A percentile compares a stretch with the other conserved stretches of the same genome.
Evolutionary conservation across 2,329 filamentous ascomycete species (phyloP).

Genomic region (Stagonosporopsis vannaccii): DNA sequence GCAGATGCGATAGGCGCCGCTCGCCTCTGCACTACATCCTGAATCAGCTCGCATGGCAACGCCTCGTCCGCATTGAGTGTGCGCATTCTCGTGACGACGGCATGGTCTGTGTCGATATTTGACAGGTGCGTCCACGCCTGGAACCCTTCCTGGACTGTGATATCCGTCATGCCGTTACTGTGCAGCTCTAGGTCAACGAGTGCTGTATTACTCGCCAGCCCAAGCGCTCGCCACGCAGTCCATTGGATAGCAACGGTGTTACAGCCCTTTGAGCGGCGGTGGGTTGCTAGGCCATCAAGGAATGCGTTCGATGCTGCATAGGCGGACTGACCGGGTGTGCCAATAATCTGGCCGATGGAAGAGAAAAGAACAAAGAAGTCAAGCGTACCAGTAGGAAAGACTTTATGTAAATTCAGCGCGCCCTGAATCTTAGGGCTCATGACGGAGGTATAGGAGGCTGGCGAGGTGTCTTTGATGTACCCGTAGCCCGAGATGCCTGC

Average conservation of each 20-base stretch:
- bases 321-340: slow-evolving; percentile 31
- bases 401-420: slow-evolving; percentile 34
- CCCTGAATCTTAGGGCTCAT: slow-evolving; percentile 44
- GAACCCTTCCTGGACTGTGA: slow-evolving; percentile 53
- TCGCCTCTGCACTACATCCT: slow-evolving; percentile 26
- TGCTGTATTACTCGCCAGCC: slow-evolving; percentile 49
- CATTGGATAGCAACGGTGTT: slow-evolving; percentile 54
- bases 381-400: slow-evolving; percentile 35
- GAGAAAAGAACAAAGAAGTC: slow-evolving; percentile 42
- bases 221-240: slow-evolving; percentile 54
- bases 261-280: slow-evolving; percentile 46
- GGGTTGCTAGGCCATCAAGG: slow-evolving; percentile 35
- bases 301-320: slow-evolving; percentile 44
- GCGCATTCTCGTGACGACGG: slow-evolving; percentile 47
- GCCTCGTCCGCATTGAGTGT: slow-evolving; percentile 45
- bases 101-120: slow-evolving; percentile 49
- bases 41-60: slow-evolving; percentile 23
- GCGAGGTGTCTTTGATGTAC: slow-evolving; percentile 45
- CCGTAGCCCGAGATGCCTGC: slow-evolving; percentile 51
- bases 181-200: slow-evolving; percentile 53
- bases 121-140: slow-evolving; percentile 52
- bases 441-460: slow-evolving; percentile 41
- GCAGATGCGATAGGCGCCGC: not conserved
- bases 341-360: slow-evolving; percentile 35
- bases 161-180: slow-evolving; percentile 53